A percentile compares a stretch with the other conserved stretches of the same genome.
These are phyloP conservation scores for Pseudogymnoascus sp. DNA, from an alignment of 2,329 filamentous ascomycete species.

Conservation along the genomic window DNA sequence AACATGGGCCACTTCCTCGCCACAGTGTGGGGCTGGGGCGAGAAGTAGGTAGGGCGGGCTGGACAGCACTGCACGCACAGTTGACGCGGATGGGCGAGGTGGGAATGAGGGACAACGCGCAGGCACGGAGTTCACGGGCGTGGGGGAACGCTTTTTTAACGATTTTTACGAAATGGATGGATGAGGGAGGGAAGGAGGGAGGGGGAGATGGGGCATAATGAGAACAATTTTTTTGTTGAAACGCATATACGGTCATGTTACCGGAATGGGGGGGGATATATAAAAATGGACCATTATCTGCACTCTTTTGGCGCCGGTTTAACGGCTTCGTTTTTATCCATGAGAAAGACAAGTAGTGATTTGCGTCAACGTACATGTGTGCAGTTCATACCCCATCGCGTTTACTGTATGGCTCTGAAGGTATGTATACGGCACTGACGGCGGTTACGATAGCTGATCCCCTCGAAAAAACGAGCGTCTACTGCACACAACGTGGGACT, in stretches of 20 bases:
- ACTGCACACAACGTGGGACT: background rate
- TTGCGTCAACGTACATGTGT: background rate
- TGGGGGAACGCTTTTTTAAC: background rate
- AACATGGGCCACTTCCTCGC: constrained; percentile 94
- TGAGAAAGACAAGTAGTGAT: no score
- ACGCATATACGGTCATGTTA: background rate
- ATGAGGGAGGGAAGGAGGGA: background rate
- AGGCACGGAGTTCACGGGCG: constrained; percentile 8
- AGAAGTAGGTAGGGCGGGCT: constrained; percentile 8
- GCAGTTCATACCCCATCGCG: background rate
- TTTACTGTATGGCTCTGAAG: background rate
- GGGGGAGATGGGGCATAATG: background rate
- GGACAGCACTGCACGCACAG: background rate
- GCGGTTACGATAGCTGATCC: background rate
- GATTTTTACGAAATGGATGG: constrained; percentile 5
- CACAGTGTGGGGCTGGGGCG: constrained; percentile 94
- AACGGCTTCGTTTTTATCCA: background rate
- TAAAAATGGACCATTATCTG: background rate
- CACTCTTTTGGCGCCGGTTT: background rate
- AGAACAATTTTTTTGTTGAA: background rate
- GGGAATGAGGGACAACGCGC: constrained; percentile 3
- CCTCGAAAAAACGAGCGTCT: background rate
- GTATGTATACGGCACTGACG: background rate
- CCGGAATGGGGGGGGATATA: background rate
- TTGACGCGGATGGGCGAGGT: background rate